Evolutionary conservation across 305 asterid species (phyloP).

Genomic region (Fraxinus paxiana): DNA sequence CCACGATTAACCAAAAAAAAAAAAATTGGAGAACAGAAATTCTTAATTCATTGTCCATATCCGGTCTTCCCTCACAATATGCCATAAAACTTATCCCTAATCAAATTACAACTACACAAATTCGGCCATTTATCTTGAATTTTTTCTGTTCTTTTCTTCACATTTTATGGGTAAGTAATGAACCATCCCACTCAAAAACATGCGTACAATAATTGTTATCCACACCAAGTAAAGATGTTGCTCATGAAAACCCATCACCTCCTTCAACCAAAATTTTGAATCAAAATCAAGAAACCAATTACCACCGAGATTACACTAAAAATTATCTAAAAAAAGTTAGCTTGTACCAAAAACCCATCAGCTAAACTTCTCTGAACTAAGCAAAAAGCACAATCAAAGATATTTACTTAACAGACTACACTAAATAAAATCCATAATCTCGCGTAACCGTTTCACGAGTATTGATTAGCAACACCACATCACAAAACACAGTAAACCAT

Average conservation of each 20-base stretch:
- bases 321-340: background rate
- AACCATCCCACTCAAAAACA: background rate
- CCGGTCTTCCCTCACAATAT: background rate
- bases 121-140: background rate
- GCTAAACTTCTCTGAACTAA: background rate
- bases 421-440: background rate
- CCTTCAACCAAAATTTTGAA: background rate
- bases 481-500: background rate
- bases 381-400: background rate
- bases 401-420: background rate
- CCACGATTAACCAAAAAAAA: too few relatives aligned
- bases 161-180: background rate
- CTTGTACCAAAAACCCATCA: background rate
- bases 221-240: background rate
- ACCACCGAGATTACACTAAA: background rate
- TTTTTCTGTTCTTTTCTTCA: background rate
- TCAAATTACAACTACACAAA: background rate
- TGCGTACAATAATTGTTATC: background rate
- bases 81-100: background rate
- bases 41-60: background rate
- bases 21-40: background rate
- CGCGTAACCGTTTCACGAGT: background rate
- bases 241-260: background rate
- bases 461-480: background rate
- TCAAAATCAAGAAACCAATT: background rate